Percentiles rank a stretch among this genome's conserved stretches.
Evolutionary conservation across 1,284 basidiomycete genomes (phyloP).

Genomic region (Hemileia vastatrix): DNA sequence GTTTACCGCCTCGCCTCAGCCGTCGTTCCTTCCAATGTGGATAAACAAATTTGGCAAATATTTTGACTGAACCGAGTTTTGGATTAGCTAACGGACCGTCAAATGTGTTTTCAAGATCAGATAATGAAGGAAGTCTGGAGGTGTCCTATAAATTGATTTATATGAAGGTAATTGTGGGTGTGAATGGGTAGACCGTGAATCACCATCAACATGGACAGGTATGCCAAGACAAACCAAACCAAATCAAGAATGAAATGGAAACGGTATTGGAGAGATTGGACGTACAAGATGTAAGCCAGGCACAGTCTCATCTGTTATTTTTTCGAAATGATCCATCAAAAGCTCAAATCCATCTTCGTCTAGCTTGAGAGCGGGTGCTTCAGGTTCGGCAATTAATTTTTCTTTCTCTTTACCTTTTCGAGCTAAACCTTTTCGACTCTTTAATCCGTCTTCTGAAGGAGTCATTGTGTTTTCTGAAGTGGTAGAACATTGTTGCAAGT

Average conservation of each 20-base stretch:
- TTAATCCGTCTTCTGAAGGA: conserved; percentile 49
- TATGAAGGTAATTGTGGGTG: background rate
- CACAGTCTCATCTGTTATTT: conserved; percentile 73
- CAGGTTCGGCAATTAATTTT: conserved; percentile 49
- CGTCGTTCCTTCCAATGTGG: conserved; percentile 72
- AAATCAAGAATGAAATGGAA: no score
- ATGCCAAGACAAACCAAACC: no score
- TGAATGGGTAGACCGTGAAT: no score
- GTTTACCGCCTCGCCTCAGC: conserved; percentile 61
- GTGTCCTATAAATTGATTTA: conserved; percentile 47
- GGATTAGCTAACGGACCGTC: conserved; percentile 7
- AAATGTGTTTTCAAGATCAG: conserved; percentile 58
- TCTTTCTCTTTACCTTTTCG: conserved; percentile 47
- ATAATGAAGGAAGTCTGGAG: conserved; percentile 58
- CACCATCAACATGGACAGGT: no score
- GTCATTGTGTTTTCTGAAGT: conserved; percentile 50
- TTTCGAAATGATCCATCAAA: conserved; percentile 89
- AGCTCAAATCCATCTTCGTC: conserved; percentile 87
- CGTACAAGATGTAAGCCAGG: conserved; percentile 83
- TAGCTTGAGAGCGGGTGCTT: conserved; percentile 51
- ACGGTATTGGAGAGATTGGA: conserved; percentile 26
- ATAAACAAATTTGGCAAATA: conserved; percentile 60
- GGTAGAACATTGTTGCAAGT: conserved; percentile 61
- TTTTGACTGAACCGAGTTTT: conserved; percentile 25
- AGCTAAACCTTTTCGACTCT: conserved; percentile 57